These are phyloP conservation scores for Epichloe gansuensis DNA, from an alignment of 2,329 filamentous ascomycete species.

Conservation along the genomic window DNA sequence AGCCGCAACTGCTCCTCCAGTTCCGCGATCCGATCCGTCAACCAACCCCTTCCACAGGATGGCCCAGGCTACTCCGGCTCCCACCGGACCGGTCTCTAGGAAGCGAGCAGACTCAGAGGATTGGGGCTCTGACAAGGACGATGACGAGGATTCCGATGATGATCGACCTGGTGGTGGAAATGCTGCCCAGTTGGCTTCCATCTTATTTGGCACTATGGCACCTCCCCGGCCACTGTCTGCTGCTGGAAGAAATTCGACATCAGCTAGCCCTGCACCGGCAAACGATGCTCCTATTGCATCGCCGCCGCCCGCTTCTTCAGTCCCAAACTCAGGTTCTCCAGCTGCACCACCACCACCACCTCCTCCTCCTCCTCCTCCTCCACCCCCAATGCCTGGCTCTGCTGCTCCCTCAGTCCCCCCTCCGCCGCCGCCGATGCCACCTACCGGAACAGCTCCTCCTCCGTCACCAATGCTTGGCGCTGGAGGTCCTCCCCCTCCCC, in stretches of 20 bases:
- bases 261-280: constrained; percentile 24
- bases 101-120: constrained; percentile 49
- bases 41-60: constrained; percentile 95
- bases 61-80: constrained; percentile 42
- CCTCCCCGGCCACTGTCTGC: constrained; percentile 81
- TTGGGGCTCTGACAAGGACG: constrained; percentile 67
- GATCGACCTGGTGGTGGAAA: constrained; percentile 67
- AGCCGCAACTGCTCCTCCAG: constrained; percentile 23
- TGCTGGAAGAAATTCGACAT: constrained; percentile 53
- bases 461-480: constrained; percentile 35
- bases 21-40: constrained; percentile 44
- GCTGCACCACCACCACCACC: constrained; percentile 11
- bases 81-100: constrained; percentile 39
- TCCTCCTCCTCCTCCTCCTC: constrained; percentile 16
- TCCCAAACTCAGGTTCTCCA: constrained; percentile 15
- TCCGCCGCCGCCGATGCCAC: constrained; percentile 22
- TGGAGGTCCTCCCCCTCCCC: constrained; percentile 26
- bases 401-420: constrained; percentile 15
- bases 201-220: constrained; percentile 93
- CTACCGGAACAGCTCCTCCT: constrained; percentile 24
- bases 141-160: constrained; percentile 60
- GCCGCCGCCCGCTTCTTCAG: constrained; percentile 22
- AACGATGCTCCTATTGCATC: constrained; percentile 28
- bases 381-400: constrained; percentile 15
- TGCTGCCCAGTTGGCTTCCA: constrained; percentile 84